phyloP scores from a whole-genome alignment of 805 yeast genomes.

The Lipomyces spencermartinsiae region DNA sequence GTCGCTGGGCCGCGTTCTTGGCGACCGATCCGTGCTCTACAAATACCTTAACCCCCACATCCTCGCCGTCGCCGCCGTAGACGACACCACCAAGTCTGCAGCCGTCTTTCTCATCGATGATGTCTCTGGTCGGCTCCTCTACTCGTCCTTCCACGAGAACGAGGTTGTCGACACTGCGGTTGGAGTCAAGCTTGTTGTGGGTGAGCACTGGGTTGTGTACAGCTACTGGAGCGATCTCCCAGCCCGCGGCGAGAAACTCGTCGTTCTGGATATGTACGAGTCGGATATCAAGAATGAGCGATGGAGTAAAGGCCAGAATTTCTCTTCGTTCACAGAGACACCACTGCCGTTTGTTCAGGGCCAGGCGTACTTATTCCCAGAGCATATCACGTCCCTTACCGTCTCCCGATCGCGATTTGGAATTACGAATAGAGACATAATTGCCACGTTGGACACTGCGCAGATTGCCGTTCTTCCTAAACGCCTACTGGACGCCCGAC shows the following conservation, averaged over 20 bases:
- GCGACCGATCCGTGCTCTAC: conserved; percentile 76
- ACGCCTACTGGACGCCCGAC: conserved; percentile 66
- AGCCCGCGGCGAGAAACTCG: conserved; percentile 60
- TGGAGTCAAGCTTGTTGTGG: conserved; percentile 62
- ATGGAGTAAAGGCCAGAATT: conserved; percentile 33
- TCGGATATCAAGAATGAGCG: conserved; percentile 60
- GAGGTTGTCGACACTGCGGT: conserved; percentile 51
- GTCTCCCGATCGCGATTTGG: conserved; percentile 68
- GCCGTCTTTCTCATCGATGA: conserved; percentile 66
- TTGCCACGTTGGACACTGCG: conserved; percentile 65
- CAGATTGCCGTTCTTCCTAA: conserved; percentile 72
- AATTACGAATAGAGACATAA: conserved; percentile 68
- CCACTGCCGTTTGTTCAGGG: conserved; percentile 56
- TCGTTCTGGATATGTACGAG: conserved; percentile 80
- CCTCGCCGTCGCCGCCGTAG: conserved; percentile 57
- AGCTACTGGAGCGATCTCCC: conserved; percentile 57
- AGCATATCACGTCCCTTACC: conserved; percentile 57
- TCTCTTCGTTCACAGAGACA: conserved; percentile 48
- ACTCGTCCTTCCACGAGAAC: conserved; percentile 52
- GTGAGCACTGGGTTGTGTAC: conserved; percentile 84
- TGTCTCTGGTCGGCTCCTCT: conserved; percentile 68
- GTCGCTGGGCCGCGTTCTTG: conserved; percentile 70
- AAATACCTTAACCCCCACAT: conserved; percentile 80
- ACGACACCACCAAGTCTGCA: conserved; percentile 46
- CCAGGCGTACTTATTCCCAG: conserved; percentile 69